Conservation (phyloP, 441 rosid genomes). For the Populus hybrid region DNA sequence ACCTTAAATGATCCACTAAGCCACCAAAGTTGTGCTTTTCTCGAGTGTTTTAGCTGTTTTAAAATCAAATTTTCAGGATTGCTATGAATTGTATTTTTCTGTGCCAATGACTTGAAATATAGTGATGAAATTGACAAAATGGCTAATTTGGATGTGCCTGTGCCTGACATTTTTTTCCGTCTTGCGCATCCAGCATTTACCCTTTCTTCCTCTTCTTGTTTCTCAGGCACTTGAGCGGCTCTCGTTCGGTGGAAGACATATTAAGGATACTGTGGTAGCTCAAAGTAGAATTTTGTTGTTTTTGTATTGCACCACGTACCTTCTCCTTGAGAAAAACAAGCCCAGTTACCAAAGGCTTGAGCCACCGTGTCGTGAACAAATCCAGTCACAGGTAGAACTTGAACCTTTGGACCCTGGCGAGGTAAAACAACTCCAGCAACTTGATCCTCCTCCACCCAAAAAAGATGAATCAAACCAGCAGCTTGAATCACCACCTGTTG, state of each 20-base stretch:
- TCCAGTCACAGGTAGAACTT: slow-evolving; percentile 32
- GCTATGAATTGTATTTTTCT: background rate
- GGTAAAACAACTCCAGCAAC: slow-evolving; percentile 25
- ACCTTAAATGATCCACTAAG: background rate
- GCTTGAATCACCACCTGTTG: slow-evolving; percentile 37
- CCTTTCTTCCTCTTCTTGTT: background rate
- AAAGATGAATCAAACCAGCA: slow-evolving; percentile 40
- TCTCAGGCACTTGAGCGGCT: slow-evolving; percentile 82
- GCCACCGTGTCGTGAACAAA: slow-evolving; percentile 37
- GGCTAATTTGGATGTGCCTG: background rate
- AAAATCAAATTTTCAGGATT: background rate
- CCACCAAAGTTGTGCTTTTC: background rate
- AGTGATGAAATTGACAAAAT: background rate
- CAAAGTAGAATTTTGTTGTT: slow-evolving; percentile 77
- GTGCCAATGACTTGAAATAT: background rate
- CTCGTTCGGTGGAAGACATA: slow-evolving; percentile 71
- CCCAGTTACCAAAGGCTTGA: slow-evolving; percentile 84
- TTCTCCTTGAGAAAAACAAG: slow-evolving; percentile 79
- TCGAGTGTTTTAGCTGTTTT: background rate
- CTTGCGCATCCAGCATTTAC: background rate
- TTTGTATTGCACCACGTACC: slow-evolving; percentile 84
- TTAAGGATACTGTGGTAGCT: slow-evolving; percentile 66
- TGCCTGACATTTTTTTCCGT: background rate
- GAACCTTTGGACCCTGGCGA: slow-evolving; percentile 42
- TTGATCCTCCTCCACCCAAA: slow-evolving; percentile 26